Conservation (phyloP, 2,329 filamentous ascomycete species). For the Ascochyta viciae-villosae region DNA sequence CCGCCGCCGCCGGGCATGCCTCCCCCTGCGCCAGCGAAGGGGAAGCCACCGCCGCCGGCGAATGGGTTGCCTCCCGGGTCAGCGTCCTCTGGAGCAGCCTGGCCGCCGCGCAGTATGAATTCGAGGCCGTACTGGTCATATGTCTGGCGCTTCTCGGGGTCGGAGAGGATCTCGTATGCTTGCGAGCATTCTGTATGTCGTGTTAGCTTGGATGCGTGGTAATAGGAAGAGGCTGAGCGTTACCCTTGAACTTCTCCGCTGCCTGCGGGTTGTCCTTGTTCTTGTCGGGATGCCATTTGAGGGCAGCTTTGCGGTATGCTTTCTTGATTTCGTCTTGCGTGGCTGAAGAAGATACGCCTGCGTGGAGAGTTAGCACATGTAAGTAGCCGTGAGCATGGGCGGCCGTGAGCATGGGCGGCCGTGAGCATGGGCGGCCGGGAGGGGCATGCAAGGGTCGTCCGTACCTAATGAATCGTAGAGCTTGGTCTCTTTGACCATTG, state of each 20-base stretch:
- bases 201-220: constrained; percentile 21
- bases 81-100: constrained; percentile 63
- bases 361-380: constrained; percentile 29
- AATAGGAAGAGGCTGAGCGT: constrained; percentile 18
- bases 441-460: constrained; percentile 35
- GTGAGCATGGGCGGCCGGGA: constrained; percentile 20
- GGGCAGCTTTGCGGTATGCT: constrained; percentile 85
- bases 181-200: constrained; percentile 77
- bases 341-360: constrained; percentile 75
- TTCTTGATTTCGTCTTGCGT: constrained; percentile 97
- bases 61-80: constrained; percentile 54
- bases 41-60: constrained; percentile 58
- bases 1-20: constrained; percentile 61
- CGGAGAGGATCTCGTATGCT: constrained; percentile 96
- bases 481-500: constrained; percentile 93
- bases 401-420: constrained; percentile 10
- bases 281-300: constrained; percentile 97
- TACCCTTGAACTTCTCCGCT: constrained; percentile 90
- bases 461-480: constrained; percentile 82
- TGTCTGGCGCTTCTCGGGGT: constrained; percentile 93
- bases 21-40: constrained; percentile 63
- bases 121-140: constrained; percentile 97
- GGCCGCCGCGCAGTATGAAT: constrained; percentile 83
- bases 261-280: constrained; percentile 90
- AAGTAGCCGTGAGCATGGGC: constrained; percentile 10